Evolutionary conservation across 1,284 basidiomycete genomes (phyloP).

Genomic region (Cronartium quercuum): DNA sequence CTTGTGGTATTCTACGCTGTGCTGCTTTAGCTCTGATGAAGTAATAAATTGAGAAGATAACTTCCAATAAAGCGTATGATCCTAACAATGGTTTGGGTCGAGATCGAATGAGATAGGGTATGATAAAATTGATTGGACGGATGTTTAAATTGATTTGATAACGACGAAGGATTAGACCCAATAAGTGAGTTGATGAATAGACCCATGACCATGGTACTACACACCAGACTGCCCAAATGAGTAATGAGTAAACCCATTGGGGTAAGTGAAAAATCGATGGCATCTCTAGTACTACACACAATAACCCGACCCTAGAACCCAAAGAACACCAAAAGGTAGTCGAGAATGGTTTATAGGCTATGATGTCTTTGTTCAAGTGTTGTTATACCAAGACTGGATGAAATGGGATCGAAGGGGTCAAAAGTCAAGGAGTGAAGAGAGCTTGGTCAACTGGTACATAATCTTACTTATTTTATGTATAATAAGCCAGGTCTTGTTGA

Average conservation of each 20-base stretch:
- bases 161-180: background rate
- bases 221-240: slow-evolving; percentile 17
- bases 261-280: slow-evolving; percentile 20
- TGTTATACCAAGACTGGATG: no score
- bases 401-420: no score
- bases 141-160: background rate
- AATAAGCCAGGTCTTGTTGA: no score
- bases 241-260: slow-evolving; percentile 2
- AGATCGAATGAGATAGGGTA: background rate
- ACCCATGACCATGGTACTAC: slow-evolving; percentile 20
- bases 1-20: slow-evolving; percentile 8
- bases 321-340: no score
- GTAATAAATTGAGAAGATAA: slow-evolving; percentile 33
- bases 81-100: background rate
- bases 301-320: no score
- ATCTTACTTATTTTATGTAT: no score
- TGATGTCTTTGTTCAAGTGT: no score
- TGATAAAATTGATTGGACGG: background rate
- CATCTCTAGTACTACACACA: background rate
- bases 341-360: no score
- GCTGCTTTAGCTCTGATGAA: background rate
- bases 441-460: no score
- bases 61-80: slow-evolving; percentile 12
- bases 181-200: background rate
- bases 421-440: no score